Evolutionary conservation across 768 basidiomycete species (phyloP).

Genomic region (Lanmaoa pseudosensibilis): DNA sequence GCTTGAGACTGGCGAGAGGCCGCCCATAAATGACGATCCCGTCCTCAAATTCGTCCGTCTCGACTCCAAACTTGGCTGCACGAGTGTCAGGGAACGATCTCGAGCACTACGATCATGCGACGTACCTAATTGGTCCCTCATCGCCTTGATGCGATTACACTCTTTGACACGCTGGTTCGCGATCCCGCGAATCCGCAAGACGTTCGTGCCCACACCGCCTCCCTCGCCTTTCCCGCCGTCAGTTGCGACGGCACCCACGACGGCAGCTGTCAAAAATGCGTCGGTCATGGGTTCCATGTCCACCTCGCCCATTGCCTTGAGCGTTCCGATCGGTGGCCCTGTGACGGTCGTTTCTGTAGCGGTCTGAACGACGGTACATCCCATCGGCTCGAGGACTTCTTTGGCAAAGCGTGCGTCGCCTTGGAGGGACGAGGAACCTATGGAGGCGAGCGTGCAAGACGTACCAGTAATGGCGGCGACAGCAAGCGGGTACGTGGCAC

Average conservation of each 20-base stretch:
- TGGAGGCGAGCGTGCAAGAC: conserved; percentile 88
- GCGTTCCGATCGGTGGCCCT: conserved; percentile 83
- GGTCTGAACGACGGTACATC: conserved; percentile 88
- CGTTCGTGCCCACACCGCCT: conserved; percentile 34
- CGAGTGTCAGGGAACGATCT: neutral
- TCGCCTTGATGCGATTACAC: conserved; percentile 94
- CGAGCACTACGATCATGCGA: neutral
- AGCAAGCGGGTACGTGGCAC: conserved; percentile 95
- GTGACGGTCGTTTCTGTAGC: conserved; percentile 86
- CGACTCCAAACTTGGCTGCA: conserved; percentile 90
- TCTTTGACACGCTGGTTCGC: conserved; percentile 99
- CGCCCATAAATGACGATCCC: conserved; percentile 89
- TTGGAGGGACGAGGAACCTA: conserved; percentile 87
- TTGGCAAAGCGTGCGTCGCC: conserved; percentile 97
- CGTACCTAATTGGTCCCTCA: conserved; percentile 92
- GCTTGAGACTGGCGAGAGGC: conserved; percentile 57
- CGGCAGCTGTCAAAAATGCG: conserved; percentile 95
- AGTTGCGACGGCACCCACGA: conserved; percentile 82
- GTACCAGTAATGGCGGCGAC: conserved; percentile 98
- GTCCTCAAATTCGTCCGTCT: conserved; percentile 89
- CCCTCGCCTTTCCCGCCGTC: conserved; percentile 46
- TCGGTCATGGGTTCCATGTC: conserved; percentile 99
- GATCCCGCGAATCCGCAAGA: conserved; percentile 89
- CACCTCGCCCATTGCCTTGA: conserved; percentile 60
- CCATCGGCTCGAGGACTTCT: conserved; percentile 92